phyloP scores from a whole-genome alignment of 371 early-diverging fungal species.

The Mortierella sp. region DNA sequence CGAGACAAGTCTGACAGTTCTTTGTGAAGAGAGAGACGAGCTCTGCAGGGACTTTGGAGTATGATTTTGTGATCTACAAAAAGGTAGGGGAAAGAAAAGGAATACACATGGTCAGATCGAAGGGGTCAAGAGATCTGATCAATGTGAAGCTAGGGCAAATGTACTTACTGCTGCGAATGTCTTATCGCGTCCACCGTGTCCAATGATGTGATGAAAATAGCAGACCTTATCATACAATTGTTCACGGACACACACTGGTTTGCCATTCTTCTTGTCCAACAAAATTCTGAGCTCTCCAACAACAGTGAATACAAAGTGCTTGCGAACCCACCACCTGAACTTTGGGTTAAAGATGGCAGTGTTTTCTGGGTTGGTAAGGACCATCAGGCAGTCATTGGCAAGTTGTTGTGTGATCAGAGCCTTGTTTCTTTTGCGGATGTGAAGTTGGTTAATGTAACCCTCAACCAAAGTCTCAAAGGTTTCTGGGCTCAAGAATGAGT shows the following conservation, averaged over 20 bases:
- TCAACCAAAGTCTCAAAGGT: conserved; percentile 54
- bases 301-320: conserved; percentile 55
- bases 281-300: conserved; percentile 53
- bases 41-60: conserved; percentile 55
- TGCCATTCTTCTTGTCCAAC: conserved; percentile 54
- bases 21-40: conserved; percentile 55
- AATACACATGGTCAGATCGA: conserved; percentile 2
- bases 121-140: neutral
- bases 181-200: conserved; percentile 57
- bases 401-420: conserved; percentile 52
- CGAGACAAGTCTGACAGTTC: conserved; percentile 54
- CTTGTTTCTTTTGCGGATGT: conserved; percentile 53
- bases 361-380: conserved; percentile 53
- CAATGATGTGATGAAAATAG: conserved; percentile 54
- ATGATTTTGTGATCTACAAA: conserved; percentile 51
- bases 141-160: neutral
- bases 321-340: conserved; percentile 56
- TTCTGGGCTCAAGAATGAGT: conserved; percentile 53
- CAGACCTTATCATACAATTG: conserved; percentile 54
- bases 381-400: conserved; percentile 54
- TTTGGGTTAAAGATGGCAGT: conserved; percentile 56
- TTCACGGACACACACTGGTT: conserved; percentile 52
- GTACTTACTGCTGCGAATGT: conserved; percentile 54
- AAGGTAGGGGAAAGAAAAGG: neutral
- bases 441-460: conserved; percentile 52